Evolutionary conservation across 768 basidiomycete genomes (phyloP).

Genomic region (Amanita phalloides): DNA sequence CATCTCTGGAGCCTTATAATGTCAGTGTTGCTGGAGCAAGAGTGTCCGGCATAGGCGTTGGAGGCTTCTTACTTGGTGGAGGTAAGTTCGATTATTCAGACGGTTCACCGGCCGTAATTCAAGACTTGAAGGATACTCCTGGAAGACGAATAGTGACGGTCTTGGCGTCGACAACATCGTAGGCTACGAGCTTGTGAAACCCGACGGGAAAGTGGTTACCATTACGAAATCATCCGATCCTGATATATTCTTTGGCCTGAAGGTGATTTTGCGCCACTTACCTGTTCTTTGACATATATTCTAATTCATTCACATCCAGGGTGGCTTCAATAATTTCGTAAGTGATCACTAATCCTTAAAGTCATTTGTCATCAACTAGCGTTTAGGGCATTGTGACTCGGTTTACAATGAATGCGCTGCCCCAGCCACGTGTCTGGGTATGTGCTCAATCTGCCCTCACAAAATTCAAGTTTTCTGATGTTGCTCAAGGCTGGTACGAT

Average conservation of each 20-base stretch:
- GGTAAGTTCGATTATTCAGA: constrained; percentile 25
- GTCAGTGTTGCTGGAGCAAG: constrained; percentile 42
- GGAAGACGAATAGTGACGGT: constrained; percentile 16
- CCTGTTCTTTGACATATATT: neutral
- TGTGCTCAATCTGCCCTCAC: constrained; percentile 5
- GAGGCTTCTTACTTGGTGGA: constrained; percentile 38
- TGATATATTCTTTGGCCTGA: constrained; percentile 31
- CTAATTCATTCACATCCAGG: constrained; percentile 21
- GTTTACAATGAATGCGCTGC: constrained; percentile 42
- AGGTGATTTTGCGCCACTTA: constrained; percentile 13
- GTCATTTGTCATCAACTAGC: neutral
- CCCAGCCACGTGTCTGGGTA: constrained; percentile 54
- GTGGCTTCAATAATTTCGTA: constrained; percentile 53
- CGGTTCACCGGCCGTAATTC: constrained; percentile 18
- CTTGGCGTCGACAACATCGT: constrained; percentile 31
- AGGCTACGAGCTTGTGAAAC: constrained; percentile 48
- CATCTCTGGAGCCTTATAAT: constrained; percentile 24
- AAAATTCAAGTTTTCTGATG: neutral
- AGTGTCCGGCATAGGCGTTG: constrained; percentile 36
- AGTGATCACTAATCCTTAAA: neutral
- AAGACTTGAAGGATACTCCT: constrained; percentile 41
- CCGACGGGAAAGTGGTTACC: constrained; percentile 33
- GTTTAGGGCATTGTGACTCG: constrained; percentile 48
- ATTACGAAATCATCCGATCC: constrained; percentile 23
- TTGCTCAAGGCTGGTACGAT: constrained; percentile 37